phyloP scores from a whole-genome alignment of 768 basidiomycete species.

The Panellus pusillus region DNA sequence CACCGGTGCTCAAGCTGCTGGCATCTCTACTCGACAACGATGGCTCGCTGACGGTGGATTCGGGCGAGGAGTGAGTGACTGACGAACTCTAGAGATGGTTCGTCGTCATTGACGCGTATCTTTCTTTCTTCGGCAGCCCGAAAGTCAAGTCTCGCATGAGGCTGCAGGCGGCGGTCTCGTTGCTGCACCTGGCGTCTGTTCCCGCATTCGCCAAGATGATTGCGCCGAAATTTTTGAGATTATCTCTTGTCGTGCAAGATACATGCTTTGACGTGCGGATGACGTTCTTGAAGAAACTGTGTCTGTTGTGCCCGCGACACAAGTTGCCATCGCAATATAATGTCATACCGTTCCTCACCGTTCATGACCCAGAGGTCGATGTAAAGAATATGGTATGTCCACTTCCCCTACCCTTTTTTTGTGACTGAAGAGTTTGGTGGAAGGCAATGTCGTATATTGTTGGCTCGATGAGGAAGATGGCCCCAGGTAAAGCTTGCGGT shows the following conservation, averaged over 20 bases:
- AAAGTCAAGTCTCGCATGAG: slow-evolving; percentile 76
- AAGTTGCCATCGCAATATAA: slow-evolving; percentile 76
- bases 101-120: neutral
- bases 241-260: slow-evolving; percentile 85
- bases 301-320: slow-evolving; percentile 58
- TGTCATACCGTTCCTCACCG: slow-evolving; percentile 82
- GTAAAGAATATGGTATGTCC: slow-evolving; percentile 61
- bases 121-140: slow-evolving; percentile 37
- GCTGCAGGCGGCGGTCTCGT: slow-evolving; percentile 75
- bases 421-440: slow-evolving; percentile 7
- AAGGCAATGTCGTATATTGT: slow-evolving; percentile 60
- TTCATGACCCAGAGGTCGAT: slow-evolving; percentile 89
- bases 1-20: slow-evolving; percentile 77
- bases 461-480: slow-evolving; percentile 46
- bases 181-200: slow-evolving; percentile 74
- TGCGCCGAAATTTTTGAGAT: slow-evolving; percentile 57
- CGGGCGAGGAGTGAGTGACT: slow-evolving; percentile 45
- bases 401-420: neutral
- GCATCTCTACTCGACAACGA: slow-evolving; percentile 65
- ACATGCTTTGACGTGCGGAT: slow-evolving; percentile 84
- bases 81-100: slow-evolving; percentile 32
- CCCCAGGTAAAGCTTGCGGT: slow-evolving; percentile 36
- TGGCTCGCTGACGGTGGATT: slow-evolving; percentile 56
- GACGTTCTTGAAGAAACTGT: slow-evolving; percentile 73
- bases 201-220: slow-evolving; percentile 58